Base-by-base conservation (phyloP, 495 filamentous ascomycete genomes). In the Aspergillus haitiensis region DNA sequence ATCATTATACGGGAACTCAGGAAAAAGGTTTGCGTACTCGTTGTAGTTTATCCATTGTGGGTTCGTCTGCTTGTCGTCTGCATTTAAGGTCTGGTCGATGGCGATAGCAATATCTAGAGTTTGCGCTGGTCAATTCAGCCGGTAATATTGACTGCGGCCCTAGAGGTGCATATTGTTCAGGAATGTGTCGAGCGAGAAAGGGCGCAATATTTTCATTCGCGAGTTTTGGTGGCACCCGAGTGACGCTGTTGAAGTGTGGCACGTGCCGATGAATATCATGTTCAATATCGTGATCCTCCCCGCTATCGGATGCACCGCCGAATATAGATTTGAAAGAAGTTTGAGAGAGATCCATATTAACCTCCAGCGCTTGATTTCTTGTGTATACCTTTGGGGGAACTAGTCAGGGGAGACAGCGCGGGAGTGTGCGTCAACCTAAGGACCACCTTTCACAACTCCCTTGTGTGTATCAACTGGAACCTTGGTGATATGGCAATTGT, bases 31-130 rank as follows among this genome's bases (percentile, higher is more conserved):
- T 32, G 73, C 86, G 55, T 82, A 92, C 90, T 67, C 84, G 84
- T 68, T 98, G 94, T 56, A 99, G 80, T 74, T 91, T 88, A 64
- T 92, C 89, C 95, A 97, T 98, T 40, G 93, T 92, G 37, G 90
- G 87, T 72, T 98, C 94, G 75, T 98, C 91, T 39, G 90, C 92
- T 56, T 94, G 91, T 55, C 93, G 82, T 54, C 91, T 78, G 73
- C 94, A 99, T 76, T 97, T 97, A 33, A 93, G 84, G 68, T 98
- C 95, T 18, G 94, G 95, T 46, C 90, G 83, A 71, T 99, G 94
- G 34, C 94, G 86, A 72, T 99, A 98, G 73, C 94, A 99, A 76
- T 91, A 98, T 70, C 88, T 92, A 49, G 91, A 94, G 69, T 94
- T 97, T 35, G 65, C 68, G 15, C 65, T 74, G 60, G 72, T 78